Base-by-base conservation (phyloP, 345 rosid genomes). In the Abelmoschus esculentus region DNA sequence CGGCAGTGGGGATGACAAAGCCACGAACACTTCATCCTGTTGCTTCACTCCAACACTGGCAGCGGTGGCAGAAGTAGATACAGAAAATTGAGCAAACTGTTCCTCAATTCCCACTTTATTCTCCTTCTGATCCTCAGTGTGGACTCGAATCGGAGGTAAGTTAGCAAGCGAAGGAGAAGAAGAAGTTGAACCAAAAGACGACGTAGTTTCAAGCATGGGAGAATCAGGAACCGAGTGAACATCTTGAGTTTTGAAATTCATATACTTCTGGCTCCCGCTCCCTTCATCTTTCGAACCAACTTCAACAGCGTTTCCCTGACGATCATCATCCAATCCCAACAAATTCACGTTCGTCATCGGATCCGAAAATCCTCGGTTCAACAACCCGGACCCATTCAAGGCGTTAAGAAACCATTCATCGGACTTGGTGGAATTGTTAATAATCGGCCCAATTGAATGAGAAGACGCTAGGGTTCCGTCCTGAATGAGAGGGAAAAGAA, bases 111-210 rank as follows among this genome's bases (percentile, higher is more conserved):
- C 46, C 46, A 40, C 46, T 40, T 6, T 40, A 97, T 40, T 1
- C 82, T 90, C 97, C 77, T 84, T 89, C 76, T 66, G 71, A 14
- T 89, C 96, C 74, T 86, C 93, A 5, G 77, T 89, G 32, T 84
- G 93, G 50, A 91, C 96, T 79, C 90, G 85, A 74, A 93, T 87
- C 38, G 96, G 91, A 5, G 96, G 96, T 69, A 89, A 82, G 79
- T 93, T 88, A 50, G 89, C 92, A 15, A 91, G 78, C 0, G 85
- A 93, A 38, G 96, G 97, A 0, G 92, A 87, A 2, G 97, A 91
- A 18, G 98, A 93, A 70, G 92, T 83, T 5, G 98, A 93, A 70
- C 97, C 98, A 58, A 93, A 93, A 17, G 97, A 91, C 7, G 98
- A 91, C 3, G 90, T 76, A 0, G 88, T 90, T 59, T 93, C 98